These are phyloP conservation scores for Leishmania turanica DNA, from an alignment of 208 protist genomes.

Conservation along the genomic window DNA sequence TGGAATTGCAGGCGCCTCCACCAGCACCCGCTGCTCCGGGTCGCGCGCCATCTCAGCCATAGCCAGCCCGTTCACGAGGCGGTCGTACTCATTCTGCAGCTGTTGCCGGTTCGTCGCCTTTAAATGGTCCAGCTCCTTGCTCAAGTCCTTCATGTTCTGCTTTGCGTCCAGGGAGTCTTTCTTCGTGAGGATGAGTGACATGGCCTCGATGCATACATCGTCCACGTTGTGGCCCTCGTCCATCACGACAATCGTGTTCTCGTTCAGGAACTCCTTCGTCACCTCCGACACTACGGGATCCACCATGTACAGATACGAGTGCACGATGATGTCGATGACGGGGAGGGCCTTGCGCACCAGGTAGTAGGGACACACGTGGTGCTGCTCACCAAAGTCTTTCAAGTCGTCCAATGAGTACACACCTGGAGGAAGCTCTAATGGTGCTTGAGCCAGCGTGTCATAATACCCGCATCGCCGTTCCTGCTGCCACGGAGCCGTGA, in stretches of 20 bases:
- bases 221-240: slow-evolving; percentile 99
- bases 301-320: slow-evolving; percentile 99
- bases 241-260: slow-evolving; percentile 98
- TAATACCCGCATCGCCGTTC: slow-evolving; percentile 76
- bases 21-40: slow-evolving; percentile 33
- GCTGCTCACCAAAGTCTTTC: slow-evolving; percentile 86
- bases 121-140: slow-evolving; percentile 65
- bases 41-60: slow-evolving; percentile 70
- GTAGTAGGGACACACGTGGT: slow-evolving; percentile 97
- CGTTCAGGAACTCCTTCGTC: slow-evolving; percentile 90
- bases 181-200: slow-evolving; percentile 96
- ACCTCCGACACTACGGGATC: slow-evolving; percentile 97
- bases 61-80: slow-evolving; percentile 92
- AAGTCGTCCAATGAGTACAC: slow-evolving; percentile 98
- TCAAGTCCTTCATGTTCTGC: slow-evolving; percentile 87
- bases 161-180: slow-evolving; percentile 81
- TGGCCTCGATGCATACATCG: slow-evolving; percentile 99
- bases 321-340: slow-evolving; percentile 97
- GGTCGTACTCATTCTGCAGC: slow-evolving; percentile 94
- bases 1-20: slow-evolving; percentile 58
- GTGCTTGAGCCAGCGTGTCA: slow-evolving; percentile 65
- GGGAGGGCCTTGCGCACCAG: slow-evolving; percentile 86
- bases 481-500: slow-evolving; percentile 95
- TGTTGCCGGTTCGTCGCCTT: slow-evolving; percentile 90
- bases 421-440: slow-evolving; percentile 87